Conservation (phyloP, 768 basidiomycete genomes). For the Termitomyces sp. region DNA sequence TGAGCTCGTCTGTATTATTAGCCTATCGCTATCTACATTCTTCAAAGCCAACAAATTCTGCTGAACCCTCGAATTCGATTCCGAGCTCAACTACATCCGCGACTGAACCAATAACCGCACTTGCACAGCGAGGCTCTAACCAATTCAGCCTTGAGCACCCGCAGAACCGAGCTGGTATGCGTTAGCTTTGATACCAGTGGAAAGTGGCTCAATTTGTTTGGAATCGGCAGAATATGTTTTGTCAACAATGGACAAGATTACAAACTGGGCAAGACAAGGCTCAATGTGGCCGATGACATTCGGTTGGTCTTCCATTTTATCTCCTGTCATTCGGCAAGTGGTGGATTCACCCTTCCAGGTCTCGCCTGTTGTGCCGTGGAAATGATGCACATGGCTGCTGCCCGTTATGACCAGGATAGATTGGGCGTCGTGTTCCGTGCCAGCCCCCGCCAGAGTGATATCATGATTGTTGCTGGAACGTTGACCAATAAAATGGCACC, state of each 20-base stretch:
- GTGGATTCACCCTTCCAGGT: conserved; percentile 37
- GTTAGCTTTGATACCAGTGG: not conserved
- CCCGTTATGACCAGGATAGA: conserved; percentile 97
- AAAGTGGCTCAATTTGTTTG: not conserved
- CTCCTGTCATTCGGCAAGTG: not conserved
- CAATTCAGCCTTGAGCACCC: conserved; percentile 86
- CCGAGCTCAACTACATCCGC: conserved; percentile 38
- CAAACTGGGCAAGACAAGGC: conserved; percentile 96
- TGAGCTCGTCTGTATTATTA: conserved; percentile 22
- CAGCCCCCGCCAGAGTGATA: conserved; percentile 94
- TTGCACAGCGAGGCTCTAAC: conserved; percentile 77
- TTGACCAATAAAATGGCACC: conserved; percentile 99
- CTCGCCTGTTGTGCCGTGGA: conserved; percentile 99
- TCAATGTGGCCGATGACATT: conserved; percentile 99
- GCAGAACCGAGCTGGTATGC: conserved; percentile 80
- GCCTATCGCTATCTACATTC: conserved; percentile 54
- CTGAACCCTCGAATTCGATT: conserved; percentile 29
- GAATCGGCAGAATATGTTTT: conserved; percentile 79
- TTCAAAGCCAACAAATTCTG: conserved; percentile 34
- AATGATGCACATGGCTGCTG: conserved; percentile 99
- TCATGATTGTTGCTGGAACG: conserved; percentile 99
- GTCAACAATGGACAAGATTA: conserved; percentile 92
- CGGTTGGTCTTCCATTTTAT: conserved; percentile 33
- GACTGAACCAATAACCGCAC: conserved; percentile 55
- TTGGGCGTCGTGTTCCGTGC: conserved; percentile 98